Percentiles rank a stretch among this genome's conserved stretches.
These are phyloP conservation scores for Amanita brunnescens DNA, from an alignment of 768 basidiomycete genomes.

Conservation along the genomic window DNA sequence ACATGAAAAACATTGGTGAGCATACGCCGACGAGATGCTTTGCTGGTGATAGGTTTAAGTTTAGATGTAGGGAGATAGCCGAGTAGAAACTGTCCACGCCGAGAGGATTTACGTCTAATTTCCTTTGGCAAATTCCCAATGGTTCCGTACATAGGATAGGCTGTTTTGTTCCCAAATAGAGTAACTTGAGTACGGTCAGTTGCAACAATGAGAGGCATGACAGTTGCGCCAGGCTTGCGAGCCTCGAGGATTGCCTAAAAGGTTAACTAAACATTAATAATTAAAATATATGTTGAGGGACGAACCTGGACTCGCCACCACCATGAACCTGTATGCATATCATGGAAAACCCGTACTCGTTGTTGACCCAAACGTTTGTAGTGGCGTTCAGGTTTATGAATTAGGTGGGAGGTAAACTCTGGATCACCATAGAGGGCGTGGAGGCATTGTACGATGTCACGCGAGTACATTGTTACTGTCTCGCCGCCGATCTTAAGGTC, in stretches of 20 bases:
- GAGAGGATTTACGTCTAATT: slow-evolving; percentile 27
- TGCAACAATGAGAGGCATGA: slow-evolving; percentile 35
- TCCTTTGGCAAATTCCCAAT: slow-evolving; percentile 38
- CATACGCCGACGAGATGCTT: slow-evolving; percentile 13
- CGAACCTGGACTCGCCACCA: slow-evolving; percentile 43
- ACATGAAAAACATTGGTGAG: slow-evolving; percentile 21
- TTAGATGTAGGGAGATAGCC: slow-evolving; percentile 32
- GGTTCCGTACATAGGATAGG: slow-evolving; percentile 40
- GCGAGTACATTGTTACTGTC: too few species aligned
- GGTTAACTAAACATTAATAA: neutral
- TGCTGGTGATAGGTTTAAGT: slow-evolving; percentile 20
- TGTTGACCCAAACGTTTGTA: slow-evolving; percentile 14
- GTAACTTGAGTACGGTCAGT: slow-evolving; percentile 39
- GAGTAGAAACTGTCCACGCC: slow-evolving; percentile 24
- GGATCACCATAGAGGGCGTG: slow-evolving; percentile 23
- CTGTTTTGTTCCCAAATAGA: slow-evolving; percentile 29
- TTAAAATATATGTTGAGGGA: neutral
- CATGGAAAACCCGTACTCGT: slow-evolving; percentile 12
- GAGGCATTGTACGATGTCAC: too few species aligned
- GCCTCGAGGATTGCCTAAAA: slow-evolving; percentile 16
- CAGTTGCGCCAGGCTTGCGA: slow-evolving; percentile 18
- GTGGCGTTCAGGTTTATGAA: slow-evolving; percentile 23
- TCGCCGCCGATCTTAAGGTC: too few species aligned
- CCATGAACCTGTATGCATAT: slow-evolving; percentile 42
- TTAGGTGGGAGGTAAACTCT: slow-evolving; percentile 18